A percentile compares a stretch with the other conserved stretches of the same genome.
phyloP scores from a whole-genome alignment of 2,329 filamentous ascomycete species.

The Fusarium penzigii region DNA sequence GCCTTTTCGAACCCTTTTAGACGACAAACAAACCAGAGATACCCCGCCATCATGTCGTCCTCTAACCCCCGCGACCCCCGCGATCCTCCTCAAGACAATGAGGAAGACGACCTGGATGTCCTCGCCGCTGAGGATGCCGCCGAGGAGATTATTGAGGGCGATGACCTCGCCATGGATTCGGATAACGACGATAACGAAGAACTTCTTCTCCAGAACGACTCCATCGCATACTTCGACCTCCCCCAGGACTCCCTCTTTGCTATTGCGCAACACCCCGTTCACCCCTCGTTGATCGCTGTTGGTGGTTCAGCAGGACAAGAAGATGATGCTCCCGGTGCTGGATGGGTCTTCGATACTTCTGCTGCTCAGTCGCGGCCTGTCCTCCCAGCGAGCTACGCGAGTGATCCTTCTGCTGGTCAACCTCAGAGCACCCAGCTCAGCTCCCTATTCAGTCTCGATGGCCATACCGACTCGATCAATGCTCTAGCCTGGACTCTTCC shows the following conservation, averaged over 20 bases:
- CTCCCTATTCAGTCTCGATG: conserved; percentile 75
- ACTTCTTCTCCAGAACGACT: conserved; percentile 86
- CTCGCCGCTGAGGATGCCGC: conserved; percentile 65
- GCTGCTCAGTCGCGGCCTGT: conserved; percentile 65
- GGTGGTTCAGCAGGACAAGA: conserved; percentile 69
- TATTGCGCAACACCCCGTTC: conserved; percentile 86
- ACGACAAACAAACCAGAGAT: conserved; percentile 10
- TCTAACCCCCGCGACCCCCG: conserved; percentile 27
- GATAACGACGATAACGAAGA: conserved; percentile 66
- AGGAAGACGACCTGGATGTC: conserved; percentile 37
- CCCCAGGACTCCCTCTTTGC: conserved; percentile 93
- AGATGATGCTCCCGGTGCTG: conserved; percentile 69
- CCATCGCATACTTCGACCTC: conserved; percentile 84
- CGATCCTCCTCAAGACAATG: conserved; percentile 23
- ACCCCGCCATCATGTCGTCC: conserved; percentile 35
- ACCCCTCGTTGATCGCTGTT: conserved; percentile 78
- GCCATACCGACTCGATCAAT: conserved; percentile 90
- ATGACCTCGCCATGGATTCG: conserved; percentile 80
- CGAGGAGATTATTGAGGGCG: conserved; percentile 70
- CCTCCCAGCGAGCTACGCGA: conserved; percentile 75
- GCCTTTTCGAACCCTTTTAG: background rate
- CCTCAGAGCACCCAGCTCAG: conserved; percentile 57
- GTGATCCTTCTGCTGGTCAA: conserved; percentile 56
- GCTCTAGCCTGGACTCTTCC: conserved; percentile 82
- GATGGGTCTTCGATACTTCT: conserved; percentile 79